Evolutionary conservation across 805 yeast genomes (phyloP).

Genomic region (Blastobotrys robertii): DNA sequence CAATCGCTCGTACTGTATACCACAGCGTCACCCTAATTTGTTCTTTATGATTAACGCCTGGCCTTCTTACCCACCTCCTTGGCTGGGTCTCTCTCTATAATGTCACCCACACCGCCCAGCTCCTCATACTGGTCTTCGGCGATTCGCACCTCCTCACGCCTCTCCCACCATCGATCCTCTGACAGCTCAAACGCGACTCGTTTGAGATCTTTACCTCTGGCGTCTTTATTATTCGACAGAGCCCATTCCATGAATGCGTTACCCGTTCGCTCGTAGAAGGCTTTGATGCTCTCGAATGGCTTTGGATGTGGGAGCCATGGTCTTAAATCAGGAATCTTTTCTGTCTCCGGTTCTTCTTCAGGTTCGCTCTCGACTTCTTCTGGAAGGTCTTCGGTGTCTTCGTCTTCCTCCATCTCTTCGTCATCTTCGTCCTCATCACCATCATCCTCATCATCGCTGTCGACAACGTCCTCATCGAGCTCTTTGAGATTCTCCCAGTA

Average conservation of each 20-base stretch:
- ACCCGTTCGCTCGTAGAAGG: constrained; percentile 79
- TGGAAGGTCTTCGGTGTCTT: constrained; percentile 33
- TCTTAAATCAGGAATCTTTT: constrained; percentile 77
- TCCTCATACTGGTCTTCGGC: constrained; percentile 88
- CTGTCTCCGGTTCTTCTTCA: constrained; percentile 49
- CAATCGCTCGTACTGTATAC: too few species aligned
- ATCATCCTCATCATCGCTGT: constrained; percentile 46
- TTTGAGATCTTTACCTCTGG: constrained; percentile 84
- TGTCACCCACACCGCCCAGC: constrained; percentile 81
- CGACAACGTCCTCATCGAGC: constrained; percentile 37
- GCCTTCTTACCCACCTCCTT: constrained; percentile 5
- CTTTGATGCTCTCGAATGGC: constrained; percentile 76
- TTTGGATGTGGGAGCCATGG: constrained; percentile 98
- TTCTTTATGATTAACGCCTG: not conserved
- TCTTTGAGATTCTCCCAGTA: constrained; percentile 78
- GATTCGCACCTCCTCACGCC: constrained; percentile 82
- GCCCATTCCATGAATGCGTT: constrained; percentile 89
- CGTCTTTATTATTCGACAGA: constrained; percentile 70
- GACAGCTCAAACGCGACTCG: constrained; percentile 82
- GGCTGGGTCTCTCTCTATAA: constrained; percentile 58
- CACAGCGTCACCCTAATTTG: too few species aligned
- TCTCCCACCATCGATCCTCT: constrained; percentile 97
- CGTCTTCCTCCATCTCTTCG: constrained; percentile 42
- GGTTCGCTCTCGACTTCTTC: constrained; percentile 62
- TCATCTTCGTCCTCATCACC: constrained; percentile 70